Percentiles rank a stretch among this genome's conserved stretches.
Evolutionary conservation across 2,329 filamentous ascomycete genomes (phyloP).

Genomic region (Ceratocystis variospora): DNA sequence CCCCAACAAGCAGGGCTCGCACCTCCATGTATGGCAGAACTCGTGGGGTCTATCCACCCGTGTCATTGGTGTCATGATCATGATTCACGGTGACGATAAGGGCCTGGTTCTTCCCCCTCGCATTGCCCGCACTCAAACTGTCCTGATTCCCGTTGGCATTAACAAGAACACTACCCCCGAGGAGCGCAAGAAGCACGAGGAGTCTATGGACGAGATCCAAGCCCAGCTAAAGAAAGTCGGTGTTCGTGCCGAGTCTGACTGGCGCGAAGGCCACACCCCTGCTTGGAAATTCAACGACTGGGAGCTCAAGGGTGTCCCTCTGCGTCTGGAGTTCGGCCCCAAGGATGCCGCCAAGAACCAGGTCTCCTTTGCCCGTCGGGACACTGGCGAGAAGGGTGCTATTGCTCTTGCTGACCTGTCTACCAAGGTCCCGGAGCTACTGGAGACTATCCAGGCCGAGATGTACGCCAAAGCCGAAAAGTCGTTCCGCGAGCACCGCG

Average conservation of each 20-base stretch:
- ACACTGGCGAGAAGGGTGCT: constrained; percentile 70
- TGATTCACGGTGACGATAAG: constrained; percentile 94
- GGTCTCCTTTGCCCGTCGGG: constrained; percentile 74
- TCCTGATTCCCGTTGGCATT: constrained; percentile 85
- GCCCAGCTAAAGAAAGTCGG: constrained; percentile 55
- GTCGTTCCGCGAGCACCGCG: constrained; percentile 65
- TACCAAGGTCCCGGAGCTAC: constrained; percentile 60
- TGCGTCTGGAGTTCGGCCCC: constrained; percentile 89
- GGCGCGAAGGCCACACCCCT: constrained; percentile 81
- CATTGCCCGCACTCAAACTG: constrained; percentile 70
- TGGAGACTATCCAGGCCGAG: constrained; percentile 81
- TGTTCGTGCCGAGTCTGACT: constrained; percentile 67
- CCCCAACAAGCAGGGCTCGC: constrained; percentile 63
- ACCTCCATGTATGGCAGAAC: constrained; percentile 92
- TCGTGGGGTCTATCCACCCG: constrained; percentile 97
- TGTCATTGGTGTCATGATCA: constrained; percentile 96
- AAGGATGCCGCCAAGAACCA: constrained; percentile 80
- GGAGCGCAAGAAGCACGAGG: constrained; percentile 60
- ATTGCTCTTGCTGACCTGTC: constrained; percentile 62
- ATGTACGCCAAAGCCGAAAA: constrained; percentile 64
- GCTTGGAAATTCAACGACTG: constrained; percentile 99
- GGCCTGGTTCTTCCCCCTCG: constrained; percentile 86
- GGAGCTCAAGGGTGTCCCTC: constrained; percentile 90
- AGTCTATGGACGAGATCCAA: constrained; percentile 59
- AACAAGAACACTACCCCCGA: constrained; percentile 76